These are phyloP conservation scores for Fusarium lateritium DNA, from an alignment of 2,329 filamentous ascomycete genomes.

Conservation along the genomic window DNA sequence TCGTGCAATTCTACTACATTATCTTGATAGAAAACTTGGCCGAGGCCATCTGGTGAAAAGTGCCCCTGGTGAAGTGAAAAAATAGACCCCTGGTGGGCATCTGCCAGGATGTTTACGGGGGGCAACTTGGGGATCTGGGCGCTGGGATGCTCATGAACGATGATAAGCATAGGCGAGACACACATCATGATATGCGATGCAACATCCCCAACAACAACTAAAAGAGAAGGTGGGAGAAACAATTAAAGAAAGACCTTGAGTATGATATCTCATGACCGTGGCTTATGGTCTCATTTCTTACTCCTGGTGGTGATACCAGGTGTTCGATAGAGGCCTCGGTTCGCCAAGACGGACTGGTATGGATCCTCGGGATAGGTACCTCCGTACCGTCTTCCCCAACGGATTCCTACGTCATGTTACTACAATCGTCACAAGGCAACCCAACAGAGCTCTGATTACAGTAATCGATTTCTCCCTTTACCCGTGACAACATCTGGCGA, in stretches of 20 bases:
- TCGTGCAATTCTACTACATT: conserved; percentile 52
- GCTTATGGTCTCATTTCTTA: conserved; percentile 16
- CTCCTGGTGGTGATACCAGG: conserved; percentile 30
- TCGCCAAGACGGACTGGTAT: conserved; percentile 33
- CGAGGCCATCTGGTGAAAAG: conserved; percentile 5
- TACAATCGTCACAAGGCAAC: conserved; percentile 46
- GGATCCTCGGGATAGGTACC: conserved; percentile 15
- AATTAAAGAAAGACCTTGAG: not conserved
- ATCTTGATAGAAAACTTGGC: conserved; percentile 26
- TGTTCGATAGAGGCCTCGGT: conserved; percentile 34
- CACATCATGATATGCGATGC: conserved; percentile 19
- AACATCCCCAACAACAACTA: not conserved
- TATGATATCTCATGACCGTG: conserved; percentile 9
- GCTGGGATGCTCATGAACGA: conserved; percentile 23
- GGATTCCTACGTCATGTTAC: conserved; percentile 51
- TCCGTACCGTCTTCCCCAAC: conserved; percentile 47
- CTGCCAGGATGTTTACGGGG: conserved; percentile 32
- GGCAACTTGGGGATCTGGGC: conserved; percentile 13
- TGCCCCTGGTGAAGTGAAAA: conserved; percentile 25
- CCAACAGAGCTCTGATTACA: conserved; percentile 38
- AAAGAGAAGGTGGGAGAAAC: conserved; percentile 13
- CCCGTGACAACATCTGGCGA: conserved; percentile 12
- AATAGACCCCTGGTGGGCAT: conserved; percentile 22
- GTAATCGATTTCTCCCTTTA: conserved; percentile 31
- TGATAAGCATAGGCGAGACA: conserved; percentile 5